Evolutionary conservation across 495 filamentous ascomycete genomes (phyloP).

Genomic region (Xylaria venustula): DNA sequence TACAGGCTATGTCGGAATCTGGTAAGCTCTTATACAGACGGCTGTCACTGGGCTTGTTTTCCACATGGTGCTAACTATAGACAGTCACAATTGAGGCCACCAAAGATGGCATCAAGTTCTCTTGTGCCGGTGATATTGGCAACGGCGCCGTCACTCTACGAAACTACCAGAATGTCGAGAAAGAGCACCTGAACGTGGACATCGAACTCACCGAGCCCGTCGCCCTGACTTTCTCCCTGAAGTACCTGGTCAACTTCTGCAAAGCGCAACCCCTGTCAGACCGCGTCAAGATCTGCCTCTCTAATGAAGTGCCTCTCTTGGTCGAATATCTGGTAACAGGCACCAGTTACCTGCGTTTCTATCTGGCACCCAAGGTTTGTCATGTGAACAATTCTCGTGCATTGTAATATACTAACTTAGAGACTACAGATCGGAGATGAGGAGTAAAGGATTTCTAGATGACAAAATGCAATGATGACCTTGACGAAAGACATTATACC

Average conservation of each 20-base stretch:
- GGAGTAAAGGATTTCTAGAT: constrained; percentile 55
- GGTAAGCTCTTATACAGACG: constrained; percentile 57
- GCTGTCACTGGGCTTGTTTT: background rate
- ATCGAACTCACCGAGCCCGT: constrained; percentile 93
- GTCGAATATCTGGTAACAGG: constrained; percentile 84
- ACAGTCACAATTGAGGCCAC: constrained; percentile 91
- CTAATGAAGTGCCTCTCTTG: constrained; percentile 91
- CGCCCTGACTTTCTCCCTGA: constrained; percentile 94
- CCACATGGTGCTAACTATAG: background rate
- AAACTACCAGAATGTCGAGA: constrained; percentile 86
- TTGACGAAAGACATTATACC: constrained; percentile 23
- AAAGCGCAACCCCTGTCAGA: constrained; percentile 85
- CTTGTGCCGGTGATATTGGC: constrained; percentile 90
- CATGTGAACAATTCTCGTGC: background rate
- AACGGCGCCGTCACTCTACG: constrained; percentile 90
- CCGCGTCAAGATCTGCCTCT: constrained; percentile 86
- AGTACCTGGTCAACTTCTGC: constrained; percentile 99
- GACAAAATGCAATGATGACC: constrained; percentile 17
- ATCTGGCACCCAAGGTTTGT: constrained; percentile 92
- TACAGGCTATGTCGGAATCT: constrained; percentile 89
- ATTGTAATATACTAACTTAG: background rate
- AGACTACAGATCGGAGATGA: constrained; percentile 79
- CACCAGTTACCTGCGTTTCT: constrained; percentile 91
- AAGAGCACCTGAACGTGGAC: constrained; percentile 79
- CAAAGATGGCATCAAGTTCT: constrained; percentile 98